These are phyloP conservation scores for Phaeophleospora eucalypticola DNA, from an alignment of 2,329 filamentous ascomycete species.

Conservation along the genomic window DNA sequence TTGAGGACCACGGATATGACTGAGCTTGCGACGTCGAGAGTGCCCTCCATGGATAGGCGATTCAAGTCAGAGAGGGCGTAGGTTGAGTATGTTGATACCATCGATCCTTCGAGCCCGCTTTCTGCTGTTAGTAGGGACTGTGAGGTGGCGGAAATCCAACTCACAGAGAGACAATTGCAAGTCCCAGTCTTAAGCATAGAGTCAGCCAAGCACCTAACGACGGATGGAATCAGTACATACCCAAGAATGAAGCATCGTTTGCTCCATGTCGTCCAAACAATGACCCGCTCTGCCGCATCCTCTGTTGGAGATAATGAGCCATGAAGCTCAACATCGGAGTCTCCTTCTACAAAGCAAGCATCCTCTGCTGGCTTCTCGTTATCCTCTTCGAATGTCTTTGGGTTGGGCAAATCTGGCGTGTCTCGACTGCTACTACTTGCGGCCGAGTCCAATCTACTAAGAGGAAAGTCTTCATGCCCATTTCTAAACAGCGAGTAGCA, in stretches of 20 bases:
- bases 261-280: neutral
- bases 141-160: neutral
- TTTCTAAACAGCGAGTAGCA: neutral
- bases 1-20: constrained; percentile 41
- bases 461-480: neutral
- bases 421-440: neutral
- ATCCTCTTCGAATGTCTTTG: neutral
- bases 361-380: neutral
- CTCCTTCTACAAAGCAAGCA: neutral
- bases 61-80: constrained; percentile 41
- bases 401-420: neutral
- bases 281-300: neutral
- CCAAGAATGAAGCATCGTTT: neutral
- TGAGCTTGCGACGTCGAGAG: constrained; percentile 35
- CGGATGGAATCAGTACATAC: neutral
- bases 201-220: neutral
- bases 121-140: neutral
- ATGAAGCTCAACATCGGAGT: neutral
- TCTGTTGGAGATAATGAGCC: neutral
- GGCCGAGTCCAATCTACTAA: neutral
- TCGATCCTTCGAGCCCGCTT: neutral
- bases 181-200: neutral
- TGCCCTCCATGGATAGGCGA: constrained; percentile 34
- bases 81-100: constrained; percentile 31
- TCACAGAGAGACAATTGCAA: neutral